Base-by-base conservation (phyloP, 371 early-diverging fungal species). In the Mucor velutinosus region DNA sequence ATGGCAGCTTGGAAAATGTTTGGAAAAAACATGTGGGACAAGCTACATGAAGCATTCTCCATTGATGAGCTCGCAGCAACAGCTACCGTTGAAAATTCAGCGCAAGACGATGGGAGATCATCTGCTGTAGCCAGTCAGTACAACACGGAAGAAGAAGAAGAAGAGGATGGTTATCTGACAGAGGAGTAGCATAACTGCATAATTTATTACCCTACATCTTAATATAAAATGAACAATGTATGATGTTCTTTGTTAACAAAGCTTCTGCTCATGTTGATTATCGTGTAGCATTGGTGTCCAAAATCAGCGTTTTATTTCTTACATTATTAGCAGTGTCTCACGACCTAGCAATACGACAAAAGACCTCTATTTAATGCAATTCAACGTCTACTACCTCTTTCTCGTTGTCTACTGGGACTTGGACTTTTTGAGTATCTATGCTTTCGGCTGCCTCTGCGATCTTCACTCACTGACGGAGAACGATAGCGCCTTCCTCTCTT, bases 1-100 rank as follows among this genome's bases (percentile, higher is more conserved):
- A 76, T 86, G 23, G 71, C 92, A 23, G 87, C 92, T 14, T 93
- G 93, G 93, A 85, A 78, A 39, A 78, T 86, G 27, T 82, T 92
- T 70, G 86, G 83, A 23, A 72, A 82, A 45, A 76, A 69, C 19
- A 47, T 82, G 19, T 80, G 83, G 83, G 71, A 74, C 32, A 77
- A 78, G 25, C n/a, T 81, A 19, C 64, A 78, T 32, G 67, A 73
- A 21, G 57, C 65, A 6, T 72, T 77, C 55, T 62, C 67, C 7
- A 41, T 65, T n/a, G 63, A 65, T 23, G 65, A 67, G 56, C 12
- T 29, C 19, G 30, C 45, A 10, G n/a, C 27, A 37, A 29, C 21
- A 27, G 43, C 62, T 19, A 8, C 49, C 21, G 25, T 35, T 51
- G 51, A 25, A 51, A 37, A 51, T 15, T 45, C 30, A 12, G 25